These are phyloP conservation scores for Chaetoceros tenuissimus DNA, from an alignment of 108 stramenopile genomes.

Conservation along the genomic window DNA sequence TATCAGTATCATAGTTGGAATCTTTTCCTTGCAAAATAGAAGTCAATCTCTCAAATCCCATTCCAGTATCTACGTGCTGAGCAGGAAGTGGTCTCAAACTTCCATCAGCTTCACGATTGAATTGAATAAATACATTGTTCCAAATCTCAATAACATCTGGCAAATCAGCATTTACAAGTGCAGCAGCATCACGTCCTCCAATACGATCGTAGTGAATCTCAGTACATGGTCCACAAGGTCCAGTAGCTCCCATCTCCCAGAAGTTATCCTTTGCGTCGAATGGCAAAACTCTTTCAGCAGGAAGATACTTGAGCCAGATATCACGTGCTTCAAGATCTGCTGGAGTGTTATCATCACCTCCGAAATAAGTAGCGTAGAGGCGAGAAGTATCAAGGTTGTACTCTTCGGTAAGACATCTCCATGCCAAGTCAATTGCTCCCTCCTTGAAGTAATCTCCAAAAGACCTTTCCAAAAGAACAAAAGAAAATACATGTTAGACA, in stretches of 20 bases:
- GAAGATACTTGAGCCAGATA: conserved; percentile 90
- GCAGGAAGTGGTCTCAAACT: conserved; percentile 77
- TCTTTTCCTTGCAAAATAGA: conserved; percentile 90
- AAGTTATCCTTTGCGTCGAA: conserved; percentile 97
- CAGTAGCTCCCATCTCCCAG: conserved; percentile 99
- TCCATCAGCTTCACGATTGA: conserved; percentile 93
- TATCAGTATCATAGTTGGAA: conserved; percentile 98
- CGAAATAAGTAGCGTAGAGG: conserved; percentile 98
- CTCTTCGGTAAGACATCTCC: conserved; percentile 92
- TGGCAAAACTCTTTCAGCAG: conserved; percentile 86
- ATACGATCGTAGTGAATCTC: conserved; percentile 99
- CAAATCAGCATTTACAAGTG: conserved; percentile 92
- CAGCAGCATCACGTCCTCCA: conserved; percentile 90
- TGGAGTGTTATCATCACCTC: conserved; percentile 87
- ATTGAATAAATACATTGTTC: conserved; percentile 99
- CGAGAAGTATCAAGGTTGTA: conserved; percentile 73
- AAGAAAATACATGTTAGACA: conserved; percentile 8
- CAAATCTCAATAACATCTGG: conserved; percentile 97
- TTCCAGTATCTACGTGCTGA: conserved; percentile 99
- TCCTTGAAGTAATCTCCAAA: conserved; percentile 99
- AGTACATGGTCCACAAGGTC: conserved; percentile 98
- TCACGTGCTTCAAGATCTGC: conserved; percentile 84
- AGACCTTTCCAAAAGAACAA: conserved; percentile 89
- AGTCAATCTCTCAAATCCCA: conserved; percentile 98
- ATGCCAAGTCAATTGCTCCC: conserved; percentile 94